These are phyloP conservation scores for Primulina huaijiensis DNA, from an alignment of 257 asterid species.

Conservation along the genomic window DNA sequence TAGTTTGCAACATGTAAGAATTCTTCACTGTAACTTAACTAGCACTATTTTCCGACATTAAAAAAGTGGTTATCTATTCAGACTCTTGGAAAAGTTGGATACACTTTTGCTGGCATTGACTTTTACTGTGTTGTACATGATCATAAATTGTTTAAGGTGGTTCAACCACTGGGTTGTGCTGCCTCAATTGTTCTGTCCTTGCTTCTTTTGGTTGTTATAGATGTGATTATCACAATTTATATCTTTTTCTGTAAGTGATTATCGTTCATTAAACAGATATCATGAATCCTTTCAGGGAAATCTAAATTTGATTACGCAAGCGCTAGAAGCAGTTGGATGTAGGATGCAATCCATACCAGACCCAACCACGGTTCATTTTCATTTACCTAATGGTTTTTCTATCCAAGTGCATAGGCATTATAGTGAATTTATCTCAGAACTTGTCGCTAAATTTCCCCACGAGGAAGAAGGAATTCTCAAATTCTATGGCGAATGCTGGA, in stretches of 20 bases:
- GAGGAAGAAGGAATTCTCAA: constrained; percentile 82
- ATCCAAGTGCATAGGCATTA: constrained; percentile 84
- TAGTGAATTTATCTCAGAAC: constrained; percentile 65
- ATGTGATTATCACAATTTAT: background rate
- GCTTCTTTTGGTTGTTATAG: background rate
- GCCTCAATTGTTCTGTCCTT: constrained; percentile 7
- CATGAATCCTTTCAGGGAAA: constrained; percentile 58
- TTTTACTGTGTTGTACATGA: background rate
- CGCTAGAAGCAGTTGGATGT: constrained; percentile 93
- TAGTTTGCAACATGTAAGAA: no score
- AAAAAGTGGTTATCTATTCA: background rate
- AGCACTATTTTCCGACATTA: background rate
- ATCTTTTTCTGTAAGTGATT: background rate
- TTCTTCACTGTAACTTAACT: background rate
- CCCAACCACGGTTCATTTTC: constrained; percentile 95
- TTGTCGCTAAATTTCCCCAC: constrained; percentile 77
- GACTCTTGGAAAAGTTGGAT: background rate
- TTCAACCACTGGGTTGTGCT: background rate
- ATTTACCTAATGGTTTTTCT: constrained; percentile 78
- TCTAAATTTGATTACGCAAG: constrained; percentile 89
- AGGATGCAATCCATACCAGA: constrained; percentile 87
- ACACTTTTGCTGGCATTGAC: background rate
- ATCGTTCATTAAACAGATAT: constrained; percentile 7
- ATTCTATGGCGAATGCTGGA: constrained; percentile 91
- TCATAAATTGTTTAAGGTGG: constrained; percentile 3